Evolutionary conservation across 176 grass and related monocot species (phyloP).

Genomic region (Musa itinerans): DNA sequence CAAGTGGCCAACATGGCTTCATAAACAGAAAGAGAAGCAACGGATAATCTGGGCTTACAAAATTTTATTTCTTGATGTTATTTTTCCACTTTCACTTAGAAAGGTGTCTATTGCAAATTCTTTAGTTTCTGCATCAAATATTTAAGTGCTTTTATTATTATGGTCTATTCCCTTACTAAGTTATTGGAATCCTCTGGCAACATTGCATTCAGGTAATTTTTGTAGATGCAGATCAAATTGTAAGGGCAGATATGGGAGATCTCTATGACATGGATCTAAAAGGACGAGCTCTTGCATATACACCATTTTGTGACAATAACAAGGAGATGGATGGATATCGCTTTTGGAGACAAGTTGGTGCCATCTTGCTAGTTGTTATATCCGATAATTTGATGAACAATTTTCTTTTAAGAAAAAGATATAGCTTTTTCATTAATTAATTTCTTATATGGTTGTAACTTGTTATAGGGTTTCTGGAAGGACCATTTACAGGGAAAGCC

Average conservation of each 20-base stretch:
- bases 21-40: conserved; percentile 99
- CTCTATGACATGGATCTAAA: conserved; percentile 96
- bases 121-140: neutral
- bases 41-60: conserved; percentile 99
- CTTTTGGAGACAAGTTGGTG: conserved; percentile 97
- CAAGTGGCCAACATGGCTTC: conserved; percentile 99
- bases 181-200: neutral
- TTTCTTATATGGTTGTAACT: neutral
- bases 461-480: conserved; percentile 90
- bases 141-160: neutral
- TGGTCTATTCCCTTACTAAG: conserved; percentile 5
- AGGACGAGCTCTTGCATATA: conserved; percentile 88
- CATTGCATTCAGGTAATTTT: conserved; percentile 74
- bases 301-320: conserved; percentile 98
- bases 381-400: neutral
- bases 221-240: conserved; percentile 97
- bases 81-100: conserved; percentile 88
- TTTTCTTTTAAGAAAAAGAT: neutral
- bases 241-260: conserved; percentile 98
- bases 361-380: neutral
- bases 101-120: conserved; percentile 39
- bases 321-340: conserved; percentile 98
- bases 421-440: neutral
- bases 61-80: conserved; percentile 99
- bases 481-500: conserved; percentile 89